These are phyloP conservation scores for Thelonectria blattea DNA, from an alignment of 2,329 filamentous ascomycete species.

Conservation along the genomic window DNA sequence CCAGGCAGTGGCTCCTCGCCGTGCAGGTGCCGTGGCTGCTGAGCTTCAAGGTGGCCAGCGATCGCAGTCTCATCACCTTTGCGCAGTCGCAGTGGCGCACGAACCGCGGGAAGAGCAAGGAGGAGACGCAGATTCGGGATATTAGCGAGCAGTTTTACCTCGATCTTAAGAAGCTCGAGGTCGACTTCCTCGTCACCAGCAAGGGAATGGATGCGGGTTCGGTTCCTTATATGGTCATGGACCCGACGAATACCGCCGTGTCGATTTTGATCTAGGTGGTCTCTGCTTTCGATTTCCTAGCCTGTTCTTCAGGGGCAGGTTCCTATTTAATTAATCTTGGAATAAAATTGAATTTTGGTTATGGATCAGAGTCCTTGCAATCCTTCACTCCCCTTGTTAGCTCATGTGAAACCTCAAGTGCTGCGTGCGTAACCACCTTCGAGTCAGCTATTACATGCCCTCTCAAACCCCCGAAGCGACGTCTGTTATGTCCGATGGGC, in stretches of 20 bases:
- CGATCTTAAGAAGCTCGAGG: conserved; percentile 38
- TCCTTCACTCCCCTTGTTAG: no score
- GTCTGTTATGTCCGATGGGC: background rate
- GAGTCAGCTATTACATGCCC: no score
- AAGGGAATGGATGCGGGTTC: conserved; percentile 42
- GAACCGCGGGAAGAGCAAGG: conserved; percentile 34
- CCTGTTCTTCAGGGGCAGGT: background rate
- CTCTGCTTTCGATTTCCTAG: background rate
- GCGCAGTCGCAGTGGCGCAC: conserved; percentile 46
- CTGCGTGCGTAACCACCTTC: no score
- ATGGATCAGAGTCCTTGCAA: background rate
- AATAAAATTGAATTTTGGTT: background rate
- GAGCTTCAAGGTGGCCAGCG: conserved; percentile 49
- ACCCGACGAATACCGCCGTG: conserved; percentile 46
- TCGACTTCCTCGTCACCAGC: conserved; percentile 40
- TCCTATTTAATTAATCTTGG: background rate
- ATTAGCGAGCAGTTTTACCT: conserved; percentile 35
- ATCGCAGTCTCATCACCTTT: conserved; percentile 49
- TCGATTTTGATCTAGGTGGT: conserved; percentile 31
- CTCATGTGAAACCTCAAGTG: no score
- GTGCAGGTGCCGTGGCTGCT: conserved; percentile 54
- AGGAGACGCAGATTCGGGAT: conserved; percentile 16
- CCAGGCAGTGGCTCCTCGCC: conserved; percentile 52
- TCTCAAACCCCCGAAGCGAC: no score
- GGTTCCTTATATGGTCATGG: conserved; percentile 48